Percentiles rank a stretch among this genome's conserved stretches.
Conservation (phyloP, 1,139 yeast species). For the Yamadazyma jaroonii region DNA sequence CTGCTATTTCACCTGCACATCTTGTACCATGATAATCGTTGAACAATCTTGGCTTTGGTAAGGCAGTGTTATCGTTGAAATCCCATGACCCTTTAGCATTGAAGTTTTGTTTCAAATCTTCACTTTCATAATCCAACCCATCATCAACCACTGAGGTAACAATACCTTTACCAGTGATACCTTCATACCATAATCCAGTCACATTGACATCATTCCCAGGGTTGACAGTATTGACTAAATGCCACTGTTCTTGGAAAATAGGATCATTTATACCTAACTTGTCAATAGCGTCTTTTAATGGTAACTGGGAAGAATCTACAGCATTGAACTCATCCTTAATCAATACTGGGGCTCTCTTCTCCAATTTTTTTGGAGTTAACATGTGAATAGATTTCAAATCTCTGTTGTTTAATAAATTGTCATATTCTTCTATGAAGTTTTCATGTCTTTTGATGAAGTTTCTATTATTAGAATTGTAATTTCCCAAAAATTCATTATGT, state of each 20-base stretch:
- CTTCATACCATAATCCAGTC: conserved; percentile 79
- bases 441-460: conserved; percentile 25
- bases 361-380: conserved; percentile 46
- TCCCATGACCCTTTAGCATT: conserved; percentile 85
- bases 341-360: conserved; percentile 45
- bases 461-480: conserved; percentile 30
- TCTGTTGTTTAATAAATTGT: conserved; percentile 23
- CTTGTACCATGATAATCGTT: conserved; percentile 97
- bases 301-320: conserved; percentile 48
- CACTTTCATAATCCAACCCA: conserved; percentile 80
- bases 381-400: conserved; percentile 46
- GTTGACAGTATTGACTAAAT: conserved; percentile 64
- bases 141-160: conserved; percentile 92
- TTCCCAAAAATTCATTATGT: conserved; percentile 36
- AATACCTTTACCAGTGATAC: conserved; percentile 77
- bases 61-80: conserved; percentile 69
- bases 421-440: conserved; percentile 26
- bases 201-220: conserved; percentile 89
- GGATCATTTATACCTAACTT: conserved; percentile 76
- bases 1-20: conserved; percentile 98
- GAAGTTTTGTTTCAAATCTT: conserved; percentile 70
- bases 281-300: conserved; percentile 43
- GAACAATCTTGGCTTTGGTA: conserved; percentile 76
- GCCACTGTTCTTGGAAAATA: conserved; percentile 83
- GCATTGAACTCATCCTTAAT: conserved; percentile 16